phyloP scores from a whole-genome alignment of 1,139 yeast genomes.

The Arxiozyma bovina region DNA sequence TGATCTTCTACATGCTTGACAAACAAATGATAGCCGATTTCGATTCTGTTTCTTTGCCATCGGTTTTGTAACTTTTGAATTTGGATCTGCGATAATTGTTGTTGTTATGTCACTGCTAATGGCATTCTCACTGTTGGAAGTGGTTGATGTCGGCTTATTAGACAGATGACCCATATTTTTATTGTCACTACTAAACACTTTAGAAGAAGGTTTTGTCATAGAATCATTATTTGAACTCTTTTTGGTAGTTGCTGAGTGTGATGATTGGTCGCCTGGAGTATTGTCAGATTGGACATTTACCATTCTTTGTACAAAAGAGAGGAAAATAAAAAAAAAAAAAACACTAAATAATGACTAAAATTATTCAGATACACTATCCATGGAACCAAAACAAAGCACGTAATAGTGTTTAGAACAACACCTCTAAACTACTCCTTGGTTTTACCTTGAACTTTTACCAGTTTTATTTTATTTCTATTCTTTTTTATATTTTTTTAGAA shows the following conservation, averaged over 20 bases:
- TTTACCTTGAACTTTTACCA: too few species aligned
- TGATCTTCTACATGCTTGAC: conserved; percentile 29
- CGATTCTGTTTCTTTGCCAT: conserved; percentile 14
- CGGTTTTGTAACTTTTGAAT: not conserved
- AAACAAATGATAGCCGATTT: conserved; percentile 29
- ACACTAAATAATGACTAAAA: too few species aligned
- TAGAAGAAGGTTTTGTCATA: not conserved
- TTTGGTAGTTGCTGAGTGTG: not conserved
- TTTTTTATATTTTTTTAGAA: too few species aligned
- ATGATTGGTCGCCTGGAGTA: not conserved
- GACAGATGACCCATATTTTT: not conserved
- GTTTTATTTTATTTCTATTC: too few species aligned
- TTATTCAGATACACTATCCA: too few species aligned
- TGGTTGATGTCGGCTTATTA: not conserved
- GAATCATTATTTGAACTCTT: not conserved
- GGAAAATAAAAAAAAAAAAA: too few species aligned
- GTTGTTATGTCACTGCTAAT: not conserved
- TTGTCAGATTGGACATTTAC: not conserved
- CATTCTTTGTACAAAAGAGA: not conserved
- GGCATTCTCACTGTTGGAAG: not conserved
- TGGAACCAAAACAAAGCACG: too few species aligned
- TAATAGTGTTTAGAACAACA: too few species aligned
- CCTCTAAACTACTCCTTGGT: not conserved
- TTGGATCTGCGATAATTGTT: not conserved
- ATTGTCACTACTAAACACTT: not conserved